Evolutionary conservation across 2,329 filamentous ascomycete genomes (phyloP), one percentile per base, ranked within the genome.

Genomic region (Ophiostoma ips): DNA sequence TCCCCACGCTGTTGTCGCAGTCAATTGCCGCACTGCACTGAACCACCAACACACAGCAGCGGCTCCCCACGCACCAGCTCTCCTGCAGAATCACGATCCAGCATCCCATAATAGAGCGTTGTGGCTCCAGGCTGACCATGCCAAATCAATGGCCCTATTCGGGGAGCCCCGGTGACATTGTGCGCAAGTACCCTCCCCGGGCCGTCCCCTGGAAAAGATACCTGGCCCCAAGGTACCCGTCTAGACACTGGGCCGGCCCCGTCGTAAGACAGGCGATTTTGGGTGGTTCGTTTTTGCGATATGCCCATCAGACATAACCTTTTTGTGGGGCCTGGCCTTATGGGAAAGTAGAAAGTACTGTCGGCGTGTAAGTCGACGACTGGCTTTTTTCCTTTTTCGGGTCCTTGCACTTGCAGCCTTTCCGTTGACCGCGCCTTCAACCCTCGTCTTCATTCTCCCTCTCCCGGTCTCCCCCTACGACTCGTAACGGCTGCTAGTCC

Each of bases 281-380:
- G 31, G 34, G 38, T 52, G 50, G 47, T 52, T 52, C 50, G 50
- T 37, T 52, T 52, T 52, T 52, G 50, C 36, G 28, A 52, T 50
- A 50, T 52, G 50, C 47, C 50, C 50, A 50, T 47, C 36, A 24
- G 36, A 24, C 47, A 36, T 13, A 41, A 28, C 19, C 35, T 28
- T 35, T n/a, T 31, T 46, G 33, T 52, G 50, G 50, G n/a, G 50
- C 28, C 50, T 50, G 47, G 47, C 36, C 41, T 48, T 49, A 33
- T 30, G 30, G 46, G 34, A 30, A 16, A 19, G 24, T 43, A 43
- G 15, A 15, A 11, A 31, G 15, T 15, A 9, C 40, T 8, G 8
- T 24, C 19, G 12, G 11, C 5, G 43, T 45, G 43, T 45, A 45
- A 45, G 43, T 31, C 43, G 16, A 30, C 11, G 15, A 8, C 9